phyloP scores from a whole-genome alignment of 495 filamentous ascomycete genomes.

The Penicillium tannophilum region DNA sequence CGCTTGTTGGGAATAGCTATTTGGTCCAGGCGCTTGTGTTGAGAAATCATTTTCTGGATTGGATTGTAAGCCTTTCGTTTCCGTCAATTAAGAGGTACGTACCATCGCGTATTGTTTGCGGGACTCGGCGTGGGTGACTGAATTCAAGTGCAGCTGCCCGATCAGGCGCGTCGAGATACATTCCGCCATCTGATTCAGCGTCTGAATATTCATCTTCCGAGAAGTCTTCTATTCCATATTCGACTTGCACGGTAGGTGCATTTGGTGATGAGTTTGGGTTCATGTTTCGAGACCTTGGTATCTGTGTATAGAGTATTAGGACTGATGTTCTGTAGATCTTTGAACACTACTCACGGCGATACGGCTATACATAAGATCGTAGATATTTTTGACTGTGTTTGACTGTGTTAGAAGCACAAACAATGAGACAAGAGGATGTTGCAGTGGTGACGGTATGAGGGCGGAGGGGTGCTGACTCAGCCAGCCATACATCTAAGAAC shows the following conservation, averaged over 20 bases:
- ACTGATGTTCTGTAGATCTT: too few relatives aligned
- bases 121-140: not conserved
- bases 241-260: too few relatives aligned
- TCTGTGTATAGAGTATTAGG: too few relatives aligned
- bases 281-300: too few relatives aligned
- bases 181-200: conserved; percentile 14
- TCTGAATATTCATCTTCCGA: conserved; percentile 3
- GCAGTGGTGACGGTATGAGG: not conserved
- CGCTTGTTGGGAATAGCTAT: not conserved
- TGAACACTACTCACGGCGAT: too few relatives aligned
- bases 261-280: too few relatives aligned
- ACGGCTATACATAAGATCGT: too few relatives aligned
- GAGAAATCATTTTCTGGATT: not conserved
- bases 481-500: not conserved
- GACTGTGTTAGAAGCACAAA: too few relatives aligned
- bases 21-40: not conserved
- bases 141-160: not conserved
- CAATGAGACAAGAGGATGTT: too few relatives aligned
- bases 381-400: too few relatives aligned
- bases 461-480: conserved; percentile 5
- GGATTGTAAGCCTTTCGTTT: not conserved
- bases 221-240: not conserved
- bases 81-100: not conserved
- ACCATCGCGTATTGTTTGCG: not conserved
- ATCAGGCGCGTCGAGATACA: conserved; percentile 11